Base-by-base conservation (phyloP, 208 protist species). In the Blastocrithidia nonstop region DNA sequence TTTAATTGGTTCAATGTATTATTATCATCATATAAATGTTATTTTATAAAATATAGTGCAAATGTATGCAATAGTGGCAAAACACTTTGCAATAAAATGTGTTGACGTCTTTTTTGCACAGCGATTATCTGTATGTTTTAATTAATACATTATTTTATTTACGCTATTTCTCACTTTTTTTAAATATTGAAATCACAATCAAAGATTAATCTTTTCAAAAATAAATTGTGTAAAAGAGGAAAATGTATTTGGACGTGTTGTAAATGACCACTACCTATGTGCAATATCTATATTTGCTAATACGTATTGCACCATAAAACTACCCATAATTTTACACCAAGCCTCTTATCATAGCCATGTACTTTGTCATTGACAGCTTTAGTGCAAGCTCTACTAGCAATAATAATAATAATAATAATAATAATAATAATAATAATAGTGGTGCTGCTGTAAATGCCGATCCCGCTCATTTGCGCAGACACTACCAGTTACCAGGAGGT, bases 221-320 rank as follows among this genome's bases (percentile, higher is more conserved):
- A n/a, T n/a, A n/a, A n/a, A n/a, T n/a, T n/a, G n/a, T n/a, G n/a
- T n/a, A n/a, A n/a, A n/a, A n/a, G n/a, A 25, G 6, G 6, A 50
- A 23, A 4, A 80, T 74, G 65, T 74, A 81, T 44, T 65, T 67
- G 57, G 75, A 86, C 57, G 44, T 88, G 7, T 15, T 80, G 13
- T 73, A 85, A 20, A 80, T 88, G 60, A 71, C 65, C 7, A 38
- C 60, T 45, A 46, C 71, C 29, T 88, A 85, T 57, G 47, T 81
- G 15, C 79, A 88, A 59, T 84, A 81, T 45, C 31, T 88, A 23
- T 53, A 52, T 6, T 61, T 85, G 19, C 61, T 88, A 2, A 29
- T 88, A 1, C 55, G 50, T 1, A 59, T 83, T 21, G 54, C 68
- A 1, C 64, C 72, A 1, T 29, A 45, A 0, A 61, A 44, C 21